Evolutionary conservation across 805 yeast species (phyloP).

Genomic region (Candida endomychidarum): DNA sequence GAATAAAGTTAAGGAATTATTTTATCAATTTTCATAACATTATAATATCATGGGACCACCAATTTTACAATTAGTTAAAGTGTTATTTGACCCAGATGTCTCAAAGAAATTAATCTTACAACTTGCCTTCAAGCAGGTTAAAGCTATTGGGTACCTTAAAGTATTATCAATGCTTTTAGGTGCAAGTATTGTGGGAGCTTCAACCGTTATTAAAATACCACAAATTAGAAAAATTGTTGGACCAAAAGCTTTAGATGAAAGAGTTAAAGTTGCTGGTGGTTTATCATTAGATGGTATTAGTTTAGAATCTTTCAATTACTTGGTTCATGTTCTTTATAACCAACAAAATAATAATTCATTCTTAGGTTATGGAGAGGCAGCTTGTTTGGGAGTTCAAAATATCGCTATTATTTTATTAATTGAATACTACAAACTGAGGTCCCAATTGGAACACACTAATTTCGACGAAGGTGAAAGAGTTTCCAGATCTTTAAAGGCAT

Average conservation of each 20-base stretch:
- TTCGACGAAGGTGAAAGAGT: conserved; percentile 21
- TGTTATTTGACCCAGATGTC: conserved; percentile 40
- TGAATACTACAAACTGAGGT: conserved; percentile 31
- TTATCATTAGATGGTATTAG: conserved; percentile 35
- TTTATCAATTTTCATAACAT: too few species aligned
- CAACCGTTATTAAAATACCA: conserved; percentile 41
- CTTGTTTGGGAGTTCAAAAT: conserved; percentile 40
- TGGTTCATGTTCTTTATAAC: conserved; percentile 41
- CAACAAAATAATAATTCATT: conserved; percentile 33
- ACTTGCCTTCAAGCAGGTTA: conserved; percentile 34
- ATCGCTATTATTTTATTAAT: conserved; percentile 34
- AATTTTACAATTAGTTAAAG: conserved; percentile 26
- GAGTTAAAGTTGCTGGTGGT: conserved; percentile 35
- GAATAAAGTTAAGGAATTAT: too few species aligned
- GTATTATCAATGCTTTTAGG: conserved; percentile 34
- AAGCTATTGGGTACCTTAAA: conserved; percentile 34
- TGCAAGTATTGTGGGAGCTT: conserved; percentile 34
- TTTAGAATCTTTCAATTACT: conserved; percentile 36
- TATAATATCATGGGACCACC: conserved; percentile 36
- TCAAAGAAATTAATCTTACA: conserved; percentile 39
- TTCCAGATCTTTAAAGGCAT: conserved; percentile 16
- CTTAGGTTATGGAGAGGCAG: conserved; percentile 41
- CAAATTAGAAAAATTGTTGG: conserved; percentile 37
- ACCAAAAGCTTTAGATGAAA: conserved; percentile 24
- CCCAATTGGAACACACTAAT: conserved; percentile 17